Base-by-base conservation (phyloP, 306 rosid genomes). In the Prunus kanzakura region DNA sequence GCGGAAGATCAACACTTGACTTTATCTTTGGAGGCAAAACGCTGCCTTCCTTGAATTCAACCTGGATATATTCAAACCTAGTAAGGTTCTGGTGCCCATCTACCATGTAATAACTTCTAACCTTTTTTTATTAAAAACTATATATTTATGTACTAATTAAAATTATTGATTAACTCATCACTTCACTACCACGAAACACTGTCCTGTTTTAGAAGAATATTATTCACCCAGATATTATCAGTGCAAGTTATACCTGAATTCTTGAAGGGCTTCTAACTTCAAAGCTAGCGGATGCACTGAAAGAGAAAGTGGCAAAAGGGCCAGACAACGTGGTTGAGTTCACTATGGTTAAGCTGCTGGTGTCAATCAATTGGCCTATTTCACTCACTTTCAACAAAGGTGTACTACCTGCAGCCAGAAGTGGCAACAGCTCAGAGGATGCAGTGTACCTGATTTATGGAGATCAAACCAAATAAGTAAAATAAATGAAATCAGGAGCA, bases 181-280 rank as follows among this genome's bases (percentile, higher is more conserved):
- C 61, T 67, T 23, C 56, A 30, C 15, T 32, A 73, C 27, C 25
- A 71, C 1, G 12, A 25, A 16, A 67, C 38, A 29, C 7, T 13
- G 47, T 62, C 32, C n/a, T 29, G 23, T 50, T 68, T 47, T 27
- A 43, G 38, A 50, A 41, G 20, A 73, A 60, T 57, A 27, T 30
- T 76, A 41, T 61, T 67, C 14, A 55, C 20, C 64, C 29, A 57
- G 69, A 81, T 47, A 41, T 32, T 8, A 38, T 7, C 43, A 70
- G 35, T 49, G 70, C 74, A 71, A 18, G 75, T 35, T 51, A 76
- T 84, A 95, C 99, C 99, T 90, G 97, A 73, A 95, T 81, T 80
- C 99, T 92, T 67, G 96, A 46, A 50, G 99, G 97, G 82, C 78
- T 92, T 58, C 92, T 93, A 79, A 84, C 97, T 88, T 95, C 99